Percentiles rank a stretch among this genome's conserved stretches.
These are phyloP conservation scores for Penicillium sclerotigenum DNA, from an alignment of 2,329 filamentous ascomycete species.

Conservation along the genomic window DNA sequence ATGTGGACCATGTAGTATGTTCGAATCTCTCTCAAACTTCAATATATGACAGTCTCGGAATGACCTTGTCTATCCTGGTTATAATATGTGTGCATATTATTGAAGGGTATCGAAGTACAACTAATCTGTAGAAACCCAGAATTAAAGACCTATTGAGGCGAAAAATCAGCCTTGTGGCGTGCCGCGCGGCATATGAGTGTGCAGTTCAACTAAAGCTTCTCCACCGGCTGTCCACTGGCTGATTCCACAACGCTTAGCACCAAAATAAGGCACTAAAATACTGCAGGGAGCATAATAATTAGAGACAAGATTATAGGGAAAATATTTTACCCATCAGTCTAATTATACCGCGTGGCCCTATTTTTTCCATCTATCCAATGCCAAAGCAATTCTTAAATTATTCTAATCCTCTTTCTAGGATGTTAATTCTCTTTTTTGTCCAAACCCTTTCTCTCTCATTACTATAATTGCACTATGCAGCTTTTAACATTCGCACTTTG, in stretches of 20 bases:
- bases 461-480: not conserved
- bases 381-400: not conserved
- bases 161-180: not conserved
- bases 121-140: not conserved
- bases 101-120: not conserved
- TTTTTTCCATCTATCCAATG: not conserved
- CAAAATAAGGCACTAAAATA: constrained; percentile 1
- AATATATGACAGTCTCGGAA: not conserved
- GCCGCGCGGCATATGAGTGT: not conserved
- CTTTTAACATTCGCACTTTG: not conserved
- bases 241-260: not conserved
- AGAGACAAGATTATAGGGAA: not conserved
- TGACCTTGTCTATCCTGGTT: not conserved
- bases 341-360: not conserved
- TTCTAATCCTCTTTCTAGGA: not conserved
- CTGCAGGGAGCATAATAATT: not conserved
- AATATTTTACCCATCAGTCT: not conserved
- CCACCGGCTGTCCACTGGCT: not conserved
- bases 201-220: not conserved
- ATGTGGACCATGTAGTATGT: not conserved
- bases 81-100: not conserved
- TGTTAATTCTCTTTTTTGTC: not conserved
- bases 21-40: not conserved
- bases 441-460: no score
- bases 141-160: not conserved